Evolutionary conservation across 2,329 filamentous ascomycete species (phyloP), one percentile per base, ranked within the genome.

Genomic region (Trichoderma oligosporum): DNA sequence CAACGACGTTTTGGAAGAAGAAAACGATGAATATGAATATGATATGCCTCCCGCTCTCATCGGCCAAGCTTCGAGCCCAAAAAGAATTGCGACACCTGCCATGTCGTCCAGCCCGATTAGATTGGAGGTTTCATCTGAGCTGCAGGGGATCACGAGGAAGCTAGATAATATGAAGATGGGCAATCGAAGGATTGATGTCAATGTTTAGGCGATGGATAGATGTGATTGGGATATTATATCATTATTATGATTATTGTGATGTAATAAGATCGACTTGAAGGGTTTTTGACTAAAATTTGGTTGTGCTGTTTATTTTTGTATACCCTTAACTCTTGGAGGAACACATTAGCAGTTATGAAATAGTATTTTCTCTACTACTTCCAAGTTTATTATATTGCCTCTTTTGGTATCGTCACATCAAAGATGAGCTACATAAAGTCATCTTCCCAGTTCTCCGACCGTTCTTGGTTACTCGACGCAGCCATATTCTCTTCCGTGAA

Each of bases 401-500:
- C 20, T n/a, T 7, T 45, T 24, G 24, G 16, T 53, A 6, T 27
- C 29, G 16, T 25, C 12, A 36, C n/a, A 29, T 14, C 18, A n/a
- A n/a, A n/a, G n/a, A n/a, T n/a, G 6, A 46, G 42, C 61, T 81
- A 93, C 91, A 96, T 95, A 68, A 99, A 99, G 68, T 99, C 93
- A 59, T 97, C 92, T 68, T 90, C 82, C 76, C 89, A 92, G 70
- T 89, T 78, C 59, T 85, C 82, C 61, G 82, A 80, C 12, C 91
- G 83, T 67, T 96, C 85, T 73, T 97, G 89, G 73, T 99, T 99
- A 75, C 87, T 96, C 56, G 85, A 84, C 20, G 73, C 75, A 41
- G 84, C 84, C 76, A 96, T 80, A 65, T 88, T 87, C 58, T 96
- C 89, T 54, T 95, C 91, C 4, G 82, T 84, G 72, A 96, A 91